These are phyloP conservation scores for Boletus sp. DNA, from an alignment of 768 basidiomycete species.

Conservation along the genomic window DNA sequence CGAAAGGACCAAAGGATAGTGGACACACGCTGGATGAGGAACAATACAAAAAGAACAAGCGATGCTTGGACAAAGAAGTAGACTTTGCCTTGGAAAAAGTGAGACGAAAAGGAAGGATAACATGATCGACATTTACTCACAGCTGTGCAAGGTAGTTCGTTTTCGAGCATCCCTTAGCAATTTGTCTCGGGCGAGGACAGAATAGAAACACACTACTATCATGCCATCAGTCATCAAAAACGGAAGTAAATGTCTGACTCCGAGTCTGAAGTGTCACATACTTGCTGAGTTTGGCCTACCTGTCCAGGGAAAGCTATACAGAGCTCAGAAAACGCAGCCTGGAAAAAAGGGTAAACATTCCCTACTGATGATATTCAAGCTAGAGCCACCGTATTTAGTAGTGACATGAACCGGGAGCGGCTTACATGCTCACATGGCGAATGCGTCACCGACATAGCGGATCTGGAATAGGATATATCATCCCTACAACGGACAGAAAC, in stretches of 20 bases:
- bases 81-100: slow-evolving; percentile 6
- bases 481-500: neutral
- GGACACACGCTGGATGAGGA: neutral
- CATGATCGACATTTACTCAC: too few relatives aligned
- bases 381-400: neutral
- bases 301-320: slow-evolving; percentile 13
- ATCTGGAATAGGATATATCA: slow-evolving; percentile 4
- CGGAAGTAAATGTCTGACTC: too few relatives aligned
- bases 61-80: slow-evolving; percentile 9
- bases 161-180: too few relatives aligned
- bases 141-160: too few relatives aligned
- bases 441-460: slow-evolving; percentile 18
- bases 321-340: neutral
- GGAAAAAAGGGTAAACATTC: neutral
- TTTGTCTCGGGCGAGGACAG: too few relatives aligned
- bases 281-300: slow-evolving; percentile 1
- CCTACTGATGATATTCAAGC: too few relatives aligned
- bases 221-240: too few relatives aligned
- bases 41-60: neutral
- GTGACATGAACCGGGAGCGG: neutral
- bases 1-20: neutral
- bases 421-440: slow-evolving; percentile 15
- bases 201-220: too few relatives aligned
- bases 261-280: too few relatives aligned
- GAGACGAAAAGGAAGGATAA: neutral